Percentiles rank a stretch among this genome's conserved stretches.
Conservation (phyloP, 495 filamentous ascomycete species). For the Ascobolus immersus region DNA sequence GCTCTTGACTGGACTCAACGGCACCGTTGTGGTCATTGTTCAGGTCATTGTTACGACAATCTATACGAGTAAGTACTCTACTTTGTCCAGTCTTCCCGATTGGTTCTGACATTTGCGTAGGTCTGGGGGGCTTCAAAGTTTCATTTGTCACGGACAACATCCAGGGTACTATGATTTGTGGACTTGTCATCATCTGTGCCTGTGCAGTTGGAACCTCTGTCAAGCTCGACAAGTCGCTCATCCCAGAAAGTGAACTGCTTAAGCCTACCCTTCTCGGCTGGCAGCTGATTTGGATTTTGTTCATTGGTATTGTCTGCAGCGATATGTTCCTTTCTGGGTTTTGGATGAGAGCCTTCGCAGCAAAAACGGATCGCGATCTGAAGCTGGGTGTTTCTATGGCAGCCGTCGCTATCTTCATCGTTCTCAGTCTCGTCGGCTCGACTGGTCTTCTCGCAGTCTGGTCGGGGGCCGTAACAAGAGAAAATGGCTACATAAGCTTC, state of each 20-base stretch:
- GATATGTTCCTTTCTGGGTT: slow-evolving; percentile 55
- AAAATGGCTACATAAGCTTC: slow-evolving; percentile 38
- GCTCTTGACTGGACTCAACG: slow-evolving; percentile 43
- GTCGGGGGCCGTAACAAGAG: slow-evolving; percentile 36
- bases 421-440: slow-evolving; percentile 39
- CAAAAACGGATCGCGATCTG: slow-evolving; percentile 50
- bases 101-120: slow-evolving; percentile 17
- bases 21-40: slow-evolving; percentile 46
- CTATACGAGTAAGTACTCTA: slow-evolving; percentile 37
- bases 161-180: slow-evolving; percentile 46
- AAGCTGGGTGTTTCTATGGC: slow-evolving; percentile 42
- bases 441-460: slow-evolving; percentile 48
- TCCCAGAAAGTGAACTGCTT: slow-evolving; percentile 34
- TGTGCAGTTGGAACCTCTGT: slow-evolving; percentile 47
- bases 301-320: slow-evolving; percentile 49
- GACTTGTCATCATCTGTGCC: slow-evolving; percentile 39
- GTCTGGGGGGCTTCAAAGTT: slow-evolving; percentile 47
- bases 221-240: slow-evolving; percentile 36
- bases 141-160: slow-evolving; percentile 59
- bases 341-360: slow-evolving; percentile 62
- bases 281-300: slow-evolving; percentile 53
- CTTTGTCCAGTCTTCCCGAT: slow-evolving; percentile 3
- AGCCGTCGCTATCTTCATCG: slow-evolving; percentile 30
- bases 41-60: slow-evolving; percentile 46
- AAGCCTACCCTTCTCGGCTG: slow-evolving; percentile 39